phyloP scores from a whole-genome alignment of 2,329 filamentous ascomycete genomes.

The Colletotrichum phormii region DNA sequence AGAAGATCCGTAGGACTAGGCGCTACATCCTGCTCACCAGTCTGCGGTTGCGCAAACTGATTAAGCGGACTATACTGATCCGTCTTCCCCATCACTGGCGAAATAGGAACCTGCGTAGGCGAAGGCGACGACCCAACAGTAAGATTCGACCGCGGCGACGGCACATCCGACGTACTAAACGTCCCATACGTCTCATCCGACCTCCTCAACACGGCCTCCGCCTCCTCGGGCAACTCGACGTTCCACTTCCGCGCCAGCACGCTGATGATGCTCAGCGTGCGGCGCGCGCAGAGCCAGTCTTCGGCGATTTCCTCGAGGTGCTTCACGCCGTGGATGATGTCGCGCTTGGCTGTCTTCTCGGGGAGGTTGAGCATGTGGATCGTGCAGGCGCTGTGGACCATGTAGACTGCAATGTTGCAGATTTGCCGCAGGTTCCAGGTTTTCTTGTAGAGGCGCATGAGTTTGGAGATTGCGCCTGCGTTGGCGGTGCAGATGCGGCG shows the following conservation, averaged over 20 bases:
- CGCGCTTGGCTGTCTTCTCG: slow-evolving; percentile 88
- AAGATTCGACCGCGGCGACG: slow-evolving; percentile 60
- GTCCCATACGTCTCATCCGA: slow-evolving; percentile 84
- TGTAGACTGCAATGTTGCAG: slow-evolving; percentile 96
- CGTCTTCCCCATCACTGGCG: slow-evolving; percentile 38
- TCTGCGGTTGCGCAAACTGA: slow-evolving; percentile 46
- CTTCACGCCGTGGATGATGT: slow-evolving; percentile 90
- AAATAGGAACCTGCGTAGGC: slow-evolving; percentile 40
- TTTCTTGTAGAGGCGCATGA: slow-evolving; percentile 95
- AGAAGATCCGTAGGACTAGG: slow-evolving; percentile 43
- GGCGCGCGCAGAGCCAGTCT: slow-evolving; percentile 89
- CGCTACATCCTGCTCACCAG: slow-evolving; percentile 40
- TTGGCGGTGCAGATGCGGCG: slow-evolving; percentile 92
- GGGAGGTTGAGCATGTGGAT: slow-evolving; percentile 94
- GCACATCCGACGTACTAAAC: slow-evolving; percentile 72
- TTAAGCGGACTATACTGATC: slow-evolving; percentile 51
- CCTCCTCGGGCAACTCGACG: slow-evolving; percentile 87
- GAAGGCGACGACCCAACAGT: slow-evolving; percentile 41
- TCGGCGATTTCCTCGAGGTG: slow-evolving; percentile 96
- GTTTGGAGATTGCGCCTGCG: slow-evolving; percentile 88
- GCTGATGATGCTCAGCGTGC: slow-evolving; percentile 86
- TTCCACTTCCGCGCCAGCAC: slow-evolving; percentile 91
- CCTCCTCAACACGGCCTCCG: slow-evolving; percentile 77
- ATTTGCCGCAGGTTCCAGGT: slow-evolving; percentile 92
- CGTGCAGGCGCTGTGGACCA: slow-evolving; percentile 92